Percentiles rank a stretch among this genome's conserved stretches.
Evolutionary conservation across 2,329 filamentous ascomycete genomes (phyloP).

Genomic region (Rhynchosporium secalis): DNA sequence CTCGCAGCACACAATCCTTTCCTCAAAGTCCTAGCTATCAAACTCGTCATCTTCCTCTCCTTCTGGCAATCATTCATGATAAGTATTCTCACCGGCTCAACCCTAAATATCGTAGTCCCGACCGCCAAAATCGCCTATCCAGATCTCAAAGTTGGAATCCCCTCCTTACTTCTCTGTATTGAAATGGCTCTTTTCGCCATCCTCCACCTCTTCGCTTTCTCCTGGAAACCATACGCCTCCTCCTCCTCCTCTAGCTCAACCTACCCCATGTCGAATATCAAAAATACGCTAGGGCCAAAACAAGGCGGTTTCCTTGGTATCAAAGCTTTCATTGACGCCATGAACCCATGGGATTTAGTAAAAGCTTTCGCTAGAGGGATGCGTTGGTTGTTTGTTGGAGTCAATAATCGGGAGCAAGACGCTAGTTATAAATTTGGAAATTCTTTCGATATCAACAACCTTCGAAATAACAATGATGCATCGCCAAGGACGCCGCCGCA

Average conservation of each 20-base stretch:
- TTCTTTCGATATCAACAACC: constrained; percentile 23
- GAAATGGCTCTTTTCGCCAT: constrained; percentile 83
- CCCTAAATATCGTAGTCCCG: constrained; percentile 44
- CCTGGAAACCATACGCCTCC: constrained; percentile 67
- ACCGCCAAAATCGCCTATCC: constrained; percentile 59
- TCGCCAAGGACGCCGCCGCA: neutral
- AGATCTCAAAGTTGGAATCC: constrained; percentile 80
- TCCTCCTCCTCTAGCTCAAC: constrained; percentile 45
- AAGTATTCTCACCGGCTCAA: constrained; percentile 55
- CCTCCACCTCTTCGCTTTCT: constrained; percentile 80
- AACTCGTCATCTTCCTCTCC: constrained; percentile 86
- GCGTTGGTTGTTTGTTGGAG: constrained; percentile 78
- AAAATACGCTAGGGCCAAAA: constrained; percentile 51
- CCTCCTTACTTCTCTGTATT: constrained; percentile 73
- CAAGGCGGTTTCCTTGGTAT: constrained; percentile 65
- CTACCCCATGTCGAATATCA: constrained; percentile 43
- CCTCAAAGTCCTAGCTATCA: constrained; percentile 82
- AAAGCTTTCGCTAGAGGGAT: constrained; percentile 73
- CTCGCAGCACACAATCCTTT: constrained; percentile 71
- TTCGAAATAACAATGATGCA: too few relatives aligned
- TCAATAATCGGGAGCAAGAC: constrained; percentile 58
- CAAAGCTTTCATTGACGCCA: constrained; percentile 66
- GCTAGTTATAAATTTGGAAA: constrained; percentile 46
- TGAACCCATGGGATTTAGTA: constrained; percentile 80
- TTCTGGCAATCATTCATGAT: constrained; percentile 78